These are phyloP conservation scores for Amoebophrya sp. DNA, from an alignment of 169 alveolate genomes.

Conservation along the genomic window DNA sequence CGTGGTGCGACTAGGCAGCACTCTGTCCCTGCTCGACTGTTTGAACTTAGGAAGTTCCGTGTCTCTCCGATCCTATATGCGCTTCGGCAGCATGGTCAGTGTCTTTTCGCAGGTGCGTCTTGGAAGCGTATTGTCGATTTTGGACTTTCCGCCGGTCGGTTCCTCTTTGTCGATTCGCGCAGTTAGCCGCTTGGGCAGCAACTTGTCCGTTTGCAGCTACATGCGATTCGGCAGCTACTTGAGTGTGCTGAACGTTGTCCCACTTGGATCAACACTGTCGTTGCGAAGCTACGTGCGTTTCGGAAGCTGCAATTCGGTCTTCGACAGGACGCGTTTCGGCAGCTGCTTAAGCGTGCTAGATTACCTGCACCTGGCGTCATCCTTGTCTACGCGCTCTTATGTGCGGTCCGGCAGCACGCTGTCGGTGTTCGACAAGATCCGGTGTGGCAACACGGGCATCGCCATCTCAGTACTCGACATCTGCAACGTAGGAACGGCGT, in stretches of 20 bases:
- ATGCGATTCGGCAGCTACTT: not conserved
- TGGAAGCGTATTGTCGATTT: not conserved
- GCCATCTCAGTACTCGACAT: not conserved
- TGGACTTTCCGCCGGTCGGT: not conserved
- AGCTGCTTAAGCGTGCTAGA: conserved; percentile 25
- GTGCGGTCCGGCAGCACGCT: not conserved
- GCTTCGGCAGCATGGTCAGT: not conserved
- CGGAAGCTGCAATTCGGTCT: not conserved
- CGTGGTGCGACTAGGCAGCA: not conserved
- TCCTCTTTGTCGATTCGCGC: not conserved
- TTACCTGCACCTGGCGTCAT: not conserved
- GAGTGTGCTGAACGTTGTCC: not conserved
- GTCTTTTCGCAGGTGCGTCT: not conserved
- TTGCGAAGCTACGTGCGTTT: not conserved
- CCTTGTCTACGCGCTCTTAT: conserved; percentile 2
- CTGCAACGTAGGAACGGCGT: not conserved
- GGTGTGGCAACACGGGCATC: not conserved
- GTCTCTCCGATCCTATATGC: not conserved
- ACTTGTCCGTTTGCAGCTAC: not conserved
- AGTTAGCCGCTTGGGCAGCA: not conserved
- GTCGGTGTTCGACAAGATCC: not conserved
- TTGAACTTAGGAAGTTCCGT: not conserved
- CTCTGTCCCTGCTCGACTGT: not conserved
- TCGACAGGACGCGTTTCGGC: conserved; percentile 13
- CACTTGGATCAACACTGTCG: not conserved